phyloP scores from a whole-genome alignment of 2,329 filamentous ascomycete species.

The Sarocladium oryzae region DNA sequence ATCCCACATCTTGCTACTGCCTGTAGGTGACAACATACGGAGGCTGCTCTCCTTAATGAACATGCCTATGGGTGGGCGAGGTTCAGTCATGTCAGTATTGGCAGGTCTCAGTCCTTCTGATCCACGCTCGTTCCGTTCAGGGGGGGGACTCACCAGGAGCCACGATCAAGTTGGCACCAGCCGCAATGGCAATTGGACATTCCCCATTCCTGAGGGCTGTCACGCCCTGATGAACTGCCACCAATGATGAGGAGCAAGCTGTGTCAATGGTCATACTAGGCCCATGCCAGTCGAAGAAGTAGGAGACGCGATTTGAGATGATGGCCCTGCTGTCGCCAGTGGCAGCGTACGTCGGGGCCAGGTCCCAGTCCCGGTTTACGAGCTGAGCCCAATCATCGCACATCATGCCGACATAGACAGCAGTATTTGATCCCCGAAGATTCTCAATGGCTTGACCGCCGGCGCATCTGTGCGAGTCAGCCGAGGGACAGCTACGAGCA shows the following conservation, averaged over 20 bases:
- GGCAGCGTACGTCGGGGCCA: constrained; percentile 27
- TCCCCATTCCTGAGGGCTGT: constrained; percentile 23
- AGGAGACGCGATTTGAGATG: constrained; percentile 27
- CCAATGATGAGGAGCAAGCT: constrained; percentile 29
- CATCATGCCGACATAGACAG: constrained; percentile 25
- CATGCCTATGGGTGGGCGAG: not conserved
- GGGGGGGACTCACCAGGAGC: constrained; percentile 10
- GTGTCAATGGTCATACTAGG: constrained; percentile 31
- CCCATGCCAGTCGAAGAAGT: constrained; percentile 29
- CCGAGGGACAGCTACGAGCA: not conserved
- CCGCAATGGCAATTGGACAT: constrained; percentile 24
- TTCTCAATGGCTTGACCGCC: constrained; percentile 25
- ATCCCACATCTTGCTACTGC: constrained; percentile 33
- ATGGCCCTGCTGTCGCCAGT: constrained; percentile 23
- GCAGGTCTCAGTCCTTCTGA: too few species aligned
- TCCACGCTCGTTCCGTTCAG: too few species aligned
- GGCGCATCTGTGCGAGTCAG: not conserved
- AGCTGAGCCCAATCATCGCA: constrained; percentile 21
- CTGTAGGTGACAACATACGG: constrained; percentile 30
- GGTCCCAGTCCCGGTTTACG: constrained; percentile 11
- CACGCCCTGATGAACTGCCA: constrained; percentile 24
- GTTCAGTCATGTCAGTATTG: not conserved
- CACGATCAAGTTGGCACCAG: constrained; percentile 27
- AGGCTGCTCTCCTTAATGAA: constrained; percentile 15
- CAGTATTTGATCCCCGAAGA: constrained; percentile 18